Evolutionary conservation across 352 stramenopile species (phyloP), one percentile per base, ranked within the genome.

Genomic region (Phytopythium cucurbitacearum): DNA sequence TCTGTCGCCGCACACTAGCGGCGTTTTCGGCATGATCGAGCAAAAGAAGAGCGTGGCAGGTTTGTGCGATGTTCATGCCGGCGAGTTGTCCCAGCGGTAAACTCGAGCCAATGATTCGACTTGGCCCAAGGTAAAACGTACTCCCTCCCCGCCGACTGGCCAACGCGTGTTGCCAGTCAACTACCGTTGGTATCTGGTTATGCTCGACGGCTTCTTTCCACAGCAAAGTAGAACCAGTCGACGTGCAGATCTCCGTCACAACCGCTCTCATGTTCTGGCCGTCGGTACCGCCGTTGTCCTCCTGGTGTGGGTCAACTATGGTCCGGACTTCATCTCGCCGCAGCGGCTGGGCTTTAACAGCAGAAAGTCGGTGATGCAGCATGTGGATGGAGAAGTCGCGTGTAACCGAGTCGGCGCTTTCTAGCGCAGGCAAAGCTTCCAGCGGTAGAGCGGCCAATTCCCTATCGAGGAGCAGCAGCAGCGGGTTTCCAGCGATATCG

Each of bases 21-120:
- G 71, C 51, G 51, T 90, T 96, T 56, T 96, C 85, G 3, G 82
- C 79, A n/a, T 83, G 80, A 56, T 95, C 85, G 0, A 94, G 54
- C 4, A 93, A 47, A 40, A 94, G 56, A 21, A 93, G 60, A 5
- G 78, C 74, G 52, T 93, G 78, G 44, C 82, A 95, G n/a, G 70
- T 76, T 15, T 59, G 48, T 4, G 63, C 55, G 4, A 82, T 55
- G 53, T 86, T 89, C 74, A 96, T 88, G 0, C 74, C 79, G n/a
- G 76, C 69, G 4, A 96, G 60, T 3, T 73, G 68, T 4, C 41
- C 54, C 9, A 72, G 58, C 3, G 57, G 62, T 1, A 87, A 56
- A 15, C 53, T 71, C 8, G 73, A 87, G 1, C 82, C 81, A 3
- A 94, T 49, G 7, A 78, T 68, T 6, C 82, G 76, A 35, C 89